phyloP scores from a whole-genome alignment of 257 asterid genomes.

The Fraxinus pennsylvanica region DNA sequence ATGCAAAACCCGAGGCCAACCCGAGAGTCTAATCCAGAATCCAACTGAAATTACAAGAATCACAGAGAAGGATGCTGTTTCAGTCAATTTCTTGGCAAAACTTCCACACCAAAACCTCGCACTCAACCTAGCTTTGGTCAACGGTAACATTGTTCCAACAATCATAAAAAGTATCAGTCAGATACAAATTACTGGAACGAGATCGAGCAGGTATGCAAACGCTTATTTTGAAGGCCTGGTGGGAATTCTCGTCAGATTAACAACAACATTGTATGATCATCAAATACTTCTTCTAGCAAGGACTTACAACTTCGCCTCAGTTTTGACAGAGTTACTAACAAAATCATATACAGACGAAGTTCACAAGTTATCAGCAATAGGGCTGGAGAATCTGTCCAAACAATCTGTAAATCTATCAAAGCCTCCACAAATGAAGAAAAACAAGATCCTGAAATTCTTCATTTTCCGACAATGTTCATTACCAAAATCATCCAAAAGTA shows the following conservation, averaged over 20 bases:
- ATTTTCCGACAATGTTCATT: conserved; percentile 47
- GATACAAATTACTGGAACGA: conserved; percentile 53
- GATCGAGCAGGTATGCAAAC: conserved; percentile 62
- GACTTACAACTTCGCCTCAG: conserved; percentile 49
- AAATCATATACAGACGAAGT: conserved; percentile 70
- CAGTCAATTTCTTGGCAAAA: conserved; percentile 65
- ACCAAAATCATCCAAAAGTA: conserved; percentile 31
- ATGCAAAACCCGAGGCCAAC: conserved; percentile 72
- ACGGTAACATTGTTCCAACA: conserved; percentile 38
- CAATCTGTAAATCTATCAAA: conserved; percentile 56
- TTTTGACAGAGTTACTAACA: conserved; percentile 57
- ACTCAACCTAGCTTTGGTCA: conserved; percentile 67
- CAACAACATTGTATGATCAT: conserved; percentile 68
- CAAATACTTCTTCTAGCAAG: conserved; percentile 53
- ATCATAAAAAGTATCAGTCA: conserved; percentile 49
- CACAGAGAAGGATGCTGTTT: conserved; percentile 67
- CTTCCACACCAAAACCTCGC: conserved; percentile 79
- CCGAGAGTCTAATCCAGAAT: conserved; percentile 53
- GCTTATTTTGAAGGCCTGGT: conserved; percentile 76
- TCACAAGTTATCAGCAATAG: conserved; percentile 61
- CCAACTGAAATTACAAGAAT: conserved; percentile 45
- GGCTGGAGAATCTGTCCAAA: conserved; percentile 66
- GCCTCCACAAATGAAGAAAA: conserved; percentile 49
- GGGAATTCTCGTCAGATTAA: conserved; percentile 71
- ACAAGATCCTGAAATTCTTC: conserved; percentile 39